Conservation (phyloP, 1,284 basidiomycete species). For the Microbotryomycetes sp. region DNA sequence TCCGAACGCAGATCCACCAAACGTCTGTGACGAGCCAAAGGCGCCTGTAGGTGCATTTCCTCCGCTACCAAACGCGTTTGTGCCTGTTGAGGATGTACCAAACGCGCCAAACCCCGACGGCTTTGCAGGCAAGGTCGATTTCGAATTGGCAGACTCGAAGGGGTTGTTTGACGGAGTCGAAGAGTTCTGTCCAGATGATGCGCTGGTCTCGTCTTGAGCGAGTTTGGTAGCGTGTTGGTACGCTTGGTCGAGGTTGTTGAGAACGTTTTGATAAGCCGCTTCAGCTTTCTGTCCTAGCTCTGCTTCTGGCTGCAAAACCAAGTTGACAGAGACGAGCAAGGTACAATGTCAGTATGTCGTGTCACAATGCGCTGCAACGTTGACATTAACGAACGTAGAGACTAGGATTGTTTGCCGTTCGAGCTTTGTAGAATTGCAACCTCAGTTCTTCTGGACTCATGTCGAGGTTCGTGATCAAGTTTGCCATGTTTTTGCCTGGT, state of each 20-base stretch:
- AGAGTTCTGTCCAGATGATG: not conserved
- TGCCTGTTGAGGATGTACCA: not conserved
- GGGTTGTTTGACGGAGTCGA: constrained; percentile 9
- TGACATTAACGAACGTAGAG: constrained; percentile 58
- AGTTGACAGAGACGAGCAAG: not conserved
- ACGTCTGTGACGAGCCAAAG: constrained; percentile 24
- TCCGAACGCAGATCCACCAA: constrained; percentile 16
- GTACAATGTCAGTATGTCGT: not conserved
- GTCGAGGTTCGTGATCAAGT: constrained; percentile 62
- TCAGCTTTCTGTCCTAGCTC: constrained; percentile 29
- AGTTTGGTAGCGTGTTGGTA: constrained; percentile 23
- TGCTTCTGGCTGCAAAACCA: constrained; percentile 26
- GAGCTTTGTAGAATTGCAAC: constrained; percentile 57
- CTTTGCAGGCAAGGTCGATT: not conserved
- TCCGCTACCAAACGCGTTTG: constrained; percentile 23
- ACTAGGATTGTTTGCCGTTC: constrained; percentile 52
- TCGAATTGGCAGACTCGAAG: not conserved
- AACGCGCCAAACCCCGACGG: constrained; percentile 10
- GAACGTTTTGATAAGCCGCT: constrained; percentile 20
- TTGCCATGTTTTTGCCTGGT: constrained; percentile 67
- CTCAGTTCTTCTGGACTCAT: constrained; percentile 75
- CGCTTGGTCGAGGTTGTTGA: constrained; percentile 33
- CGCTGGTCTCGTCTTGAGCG: constrained; percentile 15
- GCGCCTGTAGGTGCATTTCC: constrained; percentile 25
- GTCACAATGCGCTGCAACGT: not conserved